These are phyloP conservation scores for Backusella luteola DNA, from an alignment of 192 early-diverging fungal genomes.

Conservation along the genomic window DNA sequence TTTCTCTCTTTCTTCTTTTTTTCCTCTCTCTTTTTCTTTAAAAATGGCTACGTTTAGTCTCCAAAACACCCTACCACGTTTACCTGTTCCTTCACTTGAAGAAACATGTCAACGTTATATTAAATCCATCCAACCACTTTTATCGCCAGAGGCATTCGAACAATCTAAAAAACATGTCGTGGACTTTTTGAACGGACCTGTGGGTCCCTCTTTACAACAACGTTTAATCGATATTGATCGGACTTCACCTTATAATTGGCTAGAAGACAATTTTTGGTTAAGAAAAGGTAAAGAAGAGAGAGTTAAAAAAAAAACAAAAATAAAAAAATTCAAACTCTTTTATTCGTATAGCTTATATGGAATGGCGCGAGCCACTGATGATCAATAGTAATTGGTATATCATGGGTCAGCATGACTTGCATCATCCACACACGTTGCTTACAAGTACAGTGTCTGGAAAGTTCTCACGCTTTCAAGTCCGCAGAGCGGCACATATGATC, in stretches of 20 bases:
- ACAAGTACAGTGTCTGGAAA: conserved; percentile 35
- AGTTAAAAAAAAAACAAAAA: background rate
- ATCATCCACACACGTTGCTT: conserved; percentile 46
- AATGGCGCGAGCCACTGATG: conserved; percentile 78
- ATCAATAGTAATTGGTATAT: conserved; percentile 93
- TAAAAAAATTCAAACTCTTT: no score
- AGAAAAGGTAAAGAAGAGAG: conserved; percentile 20
- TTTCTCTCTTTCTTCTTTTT: background rate
- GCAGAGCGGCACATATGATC: conserved; percentile 74
- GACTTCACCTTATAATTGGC: conserved; percentile 62
- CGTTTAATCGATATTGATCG: conserved; percentile 62
- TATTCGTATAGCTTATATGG: conserved; percentile 58
- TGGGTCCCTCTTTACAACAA: conserved; percentile 53
- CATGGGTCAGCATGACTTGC: conserved; percentile 59
- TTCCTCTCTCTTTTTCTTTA: background rate
- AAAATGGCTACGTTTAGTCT: conserved; percentile 37
- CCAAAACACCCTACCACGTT: conserved; percentile 50
- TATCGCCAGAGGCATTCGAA: conserved; percentile 44
- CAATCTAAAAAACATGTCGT: conserved; percentile 42
- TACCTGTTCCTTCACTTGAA: conserved; percentile 65
- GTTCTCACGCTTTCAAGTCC: conserved; percentile 77
- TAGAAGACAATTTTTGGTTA: conserved; percentile 70
- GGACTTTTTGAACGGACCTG: conserved; percentile 40
- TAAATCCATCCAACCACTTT: conserved; percentile 55
- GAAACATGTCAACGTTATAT: conserved; percentile 57